These are phyloP conservation scores for Suhomyces kilbournensis DNA, from an alignment of 805 yeast genomes.

Conservation along the genomic window DNA sequence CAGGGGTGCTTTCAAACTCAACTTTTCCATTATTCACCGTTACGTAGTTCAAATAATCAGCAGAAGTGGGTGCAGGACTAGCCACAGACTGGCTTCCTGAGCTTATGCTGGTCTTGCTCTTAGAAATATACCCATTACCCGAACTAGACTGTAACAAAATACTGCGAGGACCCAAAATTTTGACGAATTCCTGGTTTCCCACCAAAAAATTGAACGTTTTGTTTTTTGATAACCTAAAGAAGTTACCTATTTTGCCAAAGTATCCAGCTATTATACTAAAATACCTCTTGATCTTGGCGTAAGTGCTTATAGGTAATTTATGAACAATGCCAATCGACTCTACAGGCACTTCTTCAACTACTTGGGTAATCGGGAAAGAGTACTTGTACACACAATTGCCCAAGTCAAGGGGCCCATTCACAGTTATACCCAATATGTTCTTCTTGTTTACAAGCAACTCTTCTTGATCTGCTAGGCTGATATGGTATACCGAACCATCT, in stretches of 20 bases:
- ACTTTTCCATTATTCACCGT: constrained; percentile 43
- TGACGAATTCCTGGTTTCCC: constrained; percentile 45
- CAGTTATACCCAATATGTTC: constrained; percentile 49
- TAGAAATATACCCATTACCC: constrained; percentile 8
- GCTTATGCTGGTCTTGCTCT: neutral
- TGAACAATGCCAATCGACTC: neutral
- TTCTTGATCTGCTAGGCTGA: constrained; percentile 45
- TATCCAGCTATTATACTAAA: neutral
- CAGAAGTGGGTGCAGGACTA: constrained; percentile 15
- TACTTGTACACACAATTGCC: constrained; percentile 35
- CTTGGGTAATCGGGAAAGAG: constrained; percentile 12
- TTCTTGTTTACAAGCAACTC: constrained; percentile 45
- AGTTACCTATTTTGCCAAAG: neutral
- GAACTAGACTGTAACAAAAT: constrained; percentile 47
- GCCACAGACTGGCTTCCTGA: neutral
- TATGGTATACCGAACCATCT: constrained; percentile 50
- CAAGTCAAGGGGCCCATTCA: constrained; percentile 48
- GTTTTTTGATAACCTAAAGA: neutral
- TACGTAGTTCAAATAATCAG: constrained; percentile 49
- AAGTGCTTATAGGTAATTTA: neutral
- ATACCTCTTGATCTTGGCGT: constrained; percentile 1
- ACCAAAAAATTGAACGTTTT: constrained; percentile 11
- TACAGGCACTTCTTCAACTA: neutral
- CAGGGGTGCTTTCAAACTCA: constrained; percentile 43
- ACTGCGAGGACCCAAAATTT: constrained; percentile 54